phyloP scores from a whole-genome alignment of 2,329 filamentous ascomycete genomes.

The Zarea fungicola region DNA sequence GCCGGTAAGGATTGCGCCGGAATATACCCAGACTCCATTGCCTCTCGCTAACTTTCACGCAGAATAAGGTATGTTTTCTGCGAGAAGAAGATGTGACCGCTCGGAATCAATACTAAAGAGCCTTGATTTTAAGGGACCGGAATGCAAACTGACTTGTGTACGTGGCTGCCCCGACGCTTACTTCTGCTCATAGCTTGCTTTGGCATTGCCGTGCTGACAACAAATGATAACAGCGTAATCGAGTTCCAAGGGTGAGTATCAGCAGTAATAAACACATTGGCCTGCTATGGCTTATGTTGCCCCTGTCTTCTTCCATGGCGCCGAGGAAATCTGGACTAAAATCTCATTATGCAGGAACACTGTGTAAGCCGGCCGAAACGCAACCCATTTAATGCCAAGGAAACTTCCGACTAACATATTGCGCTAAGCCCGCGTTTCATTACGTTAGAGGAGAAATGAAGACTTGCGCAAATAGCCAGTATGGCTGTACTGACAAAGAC shows the following conservation, averaged over 20 bases:
- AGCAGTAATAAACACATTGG: background rate
- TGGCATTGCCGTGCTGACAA: too few relatives aligned
- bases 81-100: background rate
- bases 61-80: background rate
- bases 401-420: background rate
- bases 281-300: too few relatives aligned
- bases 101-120: background rate
- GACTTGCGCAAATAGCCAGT: background rate
- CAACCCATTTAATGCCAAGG: background rate
- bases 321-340: background rate
- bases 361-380: background rate
- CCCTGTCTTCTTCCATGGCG: background rate
- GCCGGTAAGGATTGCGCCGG: background rate
- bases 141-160: slow-evolving; percentile 2
- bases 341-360: background rate
- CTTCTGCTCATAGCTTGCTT: too few relatives aligned
- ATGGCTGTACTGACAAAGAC: background rate
- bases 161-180: background rate
- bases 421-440: background rate
- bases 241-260: background rate
- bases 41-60: background rate
- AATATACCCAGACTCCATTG: background rate
- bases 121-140: background rate
- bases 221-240: background rate
- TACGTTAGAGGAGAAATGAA: background rate